Conservation (phyloP, 192 early-diverging fungal genomes). For the Spizellomyces punctatus region DNA sequence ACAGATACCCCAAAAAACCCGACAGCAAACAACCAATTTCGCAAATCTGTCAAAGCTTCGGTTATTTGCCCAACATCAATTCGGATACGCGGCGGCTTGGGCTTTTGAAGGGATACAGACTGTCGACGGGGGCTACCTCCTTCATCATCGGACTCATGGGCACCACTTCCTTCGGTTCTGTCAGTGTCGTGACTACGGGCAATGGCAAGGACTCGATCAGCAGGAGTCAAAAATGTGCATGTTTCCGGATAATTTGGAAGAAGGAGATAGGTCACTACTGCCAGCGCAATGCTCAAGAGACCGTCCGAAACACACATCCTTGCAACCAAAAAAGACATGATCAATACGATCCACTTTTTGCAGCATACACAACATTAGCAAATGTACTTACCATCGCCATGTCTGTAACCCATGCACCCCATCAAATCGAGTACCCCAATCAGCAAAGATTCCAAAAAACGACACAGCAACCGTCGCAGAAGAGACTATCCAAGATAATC, state of each 20-base stretch:
- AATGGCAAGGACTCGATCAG: conserved; percentile 39
- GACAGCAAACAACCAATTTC: conserved; percentile 27
- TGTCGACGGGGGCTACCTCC: neutral
- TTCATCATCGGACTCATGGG: conserved; percentile 11
- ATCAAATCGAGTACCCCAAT: conserved; percentile 6
- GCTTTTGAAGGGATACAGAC: neutral
- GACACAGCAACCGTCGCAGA: conserved; percentile 17
- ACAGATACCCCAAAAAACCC: conserved; percentile 9
- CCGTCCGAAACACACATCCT: no score
- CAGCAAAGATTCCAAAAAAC: conserved; percentile 31
- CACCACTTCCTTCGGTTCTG: conserved; percentile 14
- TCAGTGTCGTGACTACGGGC: conserved; percentile 33
- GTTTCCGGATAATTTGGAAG: conserved; percentile 43
- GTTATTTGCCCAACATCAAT: conserved; percentile 29
- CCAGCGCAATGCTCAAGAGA: conserved; percentile 1
- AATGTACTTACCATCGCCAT: conserved; percentile 28
- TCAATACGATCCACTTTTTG: conserved; percentile 12
- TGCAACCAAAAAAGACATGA: no score
- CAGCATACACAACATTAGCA: conserved; percentile 24
- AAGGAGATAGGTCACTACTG: conserved; percentile 13
- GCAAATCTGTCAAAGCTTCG: conserved; percentile 26
- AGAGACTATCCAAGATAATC: conserved; percentile 36
- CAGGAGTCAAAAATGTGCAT: conserved; percentile 35
- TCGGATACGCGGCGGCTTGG: conserved; percentile 10
- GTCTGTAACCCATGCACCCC: neutral